Evolutionary conservation across 2,329 filamentous ascomycete species (phyloP).

Genomic region (Purpureocillium lavendulum): DNA sequence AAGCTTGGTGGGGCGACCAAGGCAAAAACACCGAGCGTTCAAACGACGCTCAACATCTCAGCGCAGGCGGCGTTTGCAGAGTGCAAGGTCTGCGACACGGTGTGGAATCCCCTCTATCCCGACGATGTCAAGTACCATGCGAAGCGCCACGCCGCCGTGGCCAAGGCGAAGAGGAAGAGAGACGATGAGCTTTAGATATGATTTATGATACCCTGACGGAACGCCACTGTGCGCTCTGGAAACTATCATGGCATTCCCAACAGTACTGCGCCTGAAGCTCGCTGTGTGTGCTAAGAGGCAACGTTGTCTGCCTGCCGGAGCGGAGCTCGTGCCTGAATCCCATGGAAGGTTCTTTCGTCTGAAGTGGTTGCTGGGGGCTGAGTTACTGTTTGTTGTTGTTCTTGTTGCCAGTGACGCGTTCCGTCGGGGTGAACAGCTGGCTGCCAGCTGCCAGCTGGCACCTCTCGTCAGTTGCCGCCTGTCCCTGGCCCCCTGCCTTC

Average conservation of each 20-base stretch:
- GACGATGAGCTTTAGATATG: conserved; percentile 8
- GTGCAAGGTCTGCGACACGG: conserved; percentile 32
- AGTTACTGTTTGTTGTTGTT: too few species aligned
- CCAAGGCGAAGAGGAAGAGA: conserved; percentile 16
- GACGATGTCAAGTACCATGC: conserved; percentile 34
- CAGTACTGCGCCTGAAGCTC: too few species aligned
- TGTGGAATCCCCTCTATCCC: conserved; percentile 35
- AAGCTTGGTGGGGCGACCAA: background rate
- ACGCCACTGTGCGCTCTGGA: background rate
- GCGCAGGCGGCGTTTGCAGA: conserved; percentile 32
- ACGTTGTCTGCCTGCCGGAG: too few species aligned
- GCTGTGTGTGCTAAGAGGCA: too few species aligned
- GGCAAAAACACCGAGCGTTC: conserved; percentile 17
- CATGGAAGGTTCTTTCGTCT: too few species aligned
- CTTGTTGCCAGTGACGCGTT: too few species aligned
- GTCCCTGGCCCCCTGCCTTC: too few species aligned
- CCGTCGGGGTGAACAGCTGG: too few species aligned
- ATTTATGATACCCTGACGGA: conserved; percentile 2
- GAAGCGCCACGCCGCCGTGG: conserved; percentile 27
- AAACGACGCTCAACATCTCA: conserved; percentile 36
- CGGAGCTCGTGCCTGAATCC: too few species aligned
- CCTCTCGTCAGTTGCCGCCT: too few species aligned
- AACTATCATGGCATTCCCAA: background rate
- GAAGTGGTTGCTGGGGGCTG: too few species aligned
- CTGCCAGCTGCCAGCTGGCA: too few species aligned